Evolutionary conservation across 164 flowering plant species (phyloP), one percentile per base, ranked within the genome.

Genomic region (Umbilicus rupestris): DNA sequence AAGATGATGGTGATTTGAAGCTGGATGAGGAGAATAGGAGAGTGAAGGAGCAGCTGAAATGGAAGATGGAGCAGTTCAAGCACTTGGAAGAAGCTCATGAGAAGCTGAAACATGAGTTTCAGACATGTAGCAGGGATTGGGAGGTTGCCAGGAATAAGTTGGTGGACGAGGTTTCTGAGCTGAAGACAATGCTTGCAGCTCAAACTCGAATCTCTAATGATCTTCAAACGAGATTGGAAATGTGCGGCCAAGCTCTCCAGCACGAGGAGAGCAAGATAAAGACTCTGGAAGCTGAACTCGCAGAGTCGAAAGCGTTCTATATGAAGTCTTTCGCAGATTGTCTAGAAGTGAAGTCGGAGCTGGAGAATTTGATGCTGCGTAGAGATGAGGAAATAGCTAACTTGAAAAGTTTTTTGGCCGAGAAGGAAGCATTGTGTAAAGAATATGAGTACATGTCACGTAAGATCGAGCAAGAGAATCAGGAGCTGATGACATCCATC

Each of bases 11-110:
- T 55, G 33, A 81, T 16, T 28, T 39, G 39, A 66, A 73, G 39
- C 63, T 81, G 55, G 91, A 85, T 73, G 82, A 81, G 59, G 81
- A 82, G 68, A 70, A 78, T 1, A 66, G 70, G 28, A 73, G 76
- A 55, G 66, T 79, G 6, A 77, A 73, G 65, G 84, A 82, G 31
- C 72, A 80, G 78, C 76, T 86, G 14, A 88, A 88, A 68, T 85
- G 91, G 89, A 88, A 81, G 82, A 80, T 71, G 35, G 95, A 88
- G 71, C 89, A 85, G 69, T 85, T 88, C 63, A 47, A 70, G 10
- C 87, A 88, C 73, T 85, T 88, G 15, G 81, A 85, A 73, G 85
- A 86, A 75, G 91, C 88, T 39, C 81, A 83, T 37, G 29, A 77
- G 29, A 82, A 75, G 74, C 76, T 85, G 50, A 74, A 76, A 63